Base-by-base conservation (phyloP, 768 basidiomycete genomes). In the Kwoniella botswanensis region DNA sequence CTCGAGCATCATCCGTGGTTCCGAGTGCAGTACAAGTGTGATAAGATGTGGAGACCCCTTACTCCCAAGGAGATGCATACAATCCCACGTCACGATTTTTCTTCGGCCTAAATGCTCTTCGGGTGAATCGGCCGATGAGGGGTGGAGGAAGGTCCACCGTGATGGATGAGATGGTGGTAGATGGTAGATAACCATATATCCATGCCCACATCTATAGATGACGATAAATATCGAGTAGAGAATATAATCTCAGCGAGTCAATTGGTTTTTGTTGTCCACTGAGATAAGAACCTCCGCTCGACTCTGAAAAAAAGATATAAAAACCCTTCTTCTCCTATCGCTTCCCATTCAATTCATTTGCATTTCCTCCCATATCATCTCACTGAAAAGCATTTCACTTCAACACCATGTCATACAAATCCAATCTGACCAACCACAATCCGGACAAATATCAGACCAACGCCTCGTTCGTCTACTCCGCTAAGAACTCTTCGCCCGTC, bases 401-500 rank as follows among this genome's bases (percentile, higher is more conserved):
- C 29, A 29, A 18, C 18, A 46, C 9, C 12, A 50, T 50, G 63
- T 70, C 68, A 24, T 65, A 76, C 70, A 43, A 46, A 18, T 65
- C 74, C 44, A 71, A 66, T 5, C 63, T 78, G 24, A 71, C 69
- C 13, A 82, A 81, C 59, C 82, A 82, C 65, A 74, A 71, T 53
- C 88, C 91, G 15, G 83, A 86, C 1, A 76, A 84, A 56, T 93
- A 93, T 81, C 88, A 88, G 82, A 86, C 86, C 62, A 87, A 87
- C 35, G 92, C 89, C 15, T 84, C 88, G 11, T 93, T 91, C 74
- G 91, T 92, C 53, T 93, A 92, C 81, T 64, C 83, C 84, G 86
- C 85, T 1, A 82, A 84, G n/a, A 83, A 76, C 72, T 84, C 85
- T 26, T 67, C 82, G 0, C 84, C 90, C 10, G 86, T 93, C 22